Conservation (phyloP, 2,329 filamentous ascomycete species). For the Microsporum audouinii region DNA sequence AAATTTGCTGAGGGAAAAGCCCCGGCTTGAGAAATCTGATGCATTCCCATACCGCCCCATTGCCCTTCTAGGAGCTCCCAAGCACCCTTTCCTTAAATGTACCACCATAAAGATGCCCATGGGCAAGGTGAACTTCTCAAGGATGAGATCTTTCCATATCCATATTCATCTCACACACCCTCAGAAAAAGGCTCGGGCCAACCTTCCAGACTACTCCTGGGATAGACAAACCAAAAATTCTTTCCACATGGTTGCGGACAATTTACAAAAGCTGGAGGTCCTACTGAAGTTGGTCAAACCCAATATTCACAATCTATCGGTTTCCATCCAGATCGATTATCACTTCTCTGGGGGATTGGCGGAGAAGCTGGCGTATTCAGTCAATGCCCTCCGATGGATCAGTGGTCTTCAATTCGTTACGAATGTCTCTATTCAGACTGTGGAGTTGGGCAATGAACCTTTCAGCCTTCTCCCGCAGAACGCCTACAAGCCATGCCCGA, state of each 20-base stretch:
- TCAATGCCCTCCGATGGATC: not conserved
- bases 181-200: not conserved
- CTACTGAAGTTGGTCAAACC: not conserved
- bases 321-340: not conserved
- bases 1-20: not conserved
- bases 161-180: not conserved
- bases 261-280: not conserved
- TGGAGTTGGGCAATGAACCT: not conserved
- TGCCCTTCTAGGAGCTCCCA: not conserved
- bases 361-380: not conserved
- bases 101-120: not conserved
- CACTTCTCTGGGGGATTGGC: not conserved
- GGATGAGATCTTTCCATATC: not conserved
- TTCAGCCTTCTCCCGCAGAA: not conserved
- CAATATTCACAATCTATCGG: not conserved
- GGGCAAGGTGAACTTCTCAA: not conserved
- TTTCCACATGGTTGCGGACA: not conserved
- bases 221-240: not conserved
- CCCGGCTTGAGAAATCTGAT: not conserved
- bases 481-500: not conserved
- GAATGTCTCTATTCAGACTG: not conserved
- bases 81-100: not conserved
- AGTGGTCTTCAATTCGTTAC: not conserved
- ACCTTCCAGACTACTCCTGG: not conserved
- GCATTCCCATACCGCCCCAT: not conserved